Evolutionary conservation across 345 rosid species (phyloP).

Genomic region (Euphorbia lathyris): DNA sequence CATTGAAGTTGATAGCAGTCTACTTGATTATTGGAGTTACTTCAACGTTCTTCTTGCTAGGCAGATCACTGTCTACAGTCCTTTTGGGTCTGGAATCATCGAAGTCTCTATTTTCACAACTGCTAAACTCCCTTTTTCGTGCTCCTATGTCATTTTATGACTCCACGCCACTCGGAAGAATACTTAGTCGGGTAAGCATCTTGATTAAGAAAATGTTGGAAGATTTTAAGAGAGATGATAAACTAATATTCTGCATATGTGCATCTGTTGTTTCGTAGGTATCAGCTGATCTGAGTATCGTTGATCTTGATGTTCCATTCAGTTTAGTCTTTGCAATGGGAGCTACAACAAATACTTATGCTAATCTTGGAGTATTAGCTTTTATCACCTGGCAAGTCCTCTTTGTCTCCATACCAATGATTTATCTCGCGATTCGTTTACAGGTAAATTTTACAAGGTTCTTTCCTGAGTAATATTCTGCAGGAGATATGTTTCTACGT

Average conservation of each 20-base stretch:
- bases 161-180: constrained; percentile 86
- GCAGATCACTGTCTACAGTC: constrained; percentile 50
- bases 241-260: constrained; percentile 1
- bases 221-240: background rate
- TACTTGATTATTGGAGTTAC: constrained; percentile 54
- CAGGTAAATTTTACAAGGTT: constrained; percentile 48
- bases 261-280: constrained; percentile 36
- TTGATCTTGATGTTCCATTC: constrained; percentile 86
- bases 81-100: constrained; percentile 61
- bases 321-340: constrained; percentile 58
- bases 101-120: constrained; percentile 58
- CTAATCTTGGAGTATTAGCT: constrained; percentile 76
- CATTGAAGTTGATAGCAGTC: constrained; percentile 48
- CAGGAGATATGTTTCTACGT: background rate
- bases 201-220: background rate
- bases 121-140: constrained; percentile 63
- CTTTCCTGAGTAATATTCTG: background rate
- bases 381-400: constrained; percentile 90
- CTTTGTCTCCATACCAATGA: constrained; percentile 69
- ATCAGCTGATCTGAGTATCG: constrained; percentile 80
- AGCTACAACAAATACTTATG: constrained; percentile 53
- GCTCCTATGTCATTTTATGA: constrained; percentile 90
- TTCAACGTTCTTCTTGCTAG: constrained; percentile 47
- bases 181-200: constrained; percentile 64
- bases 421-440: constrained; percentile 59